Percentiles rank a stretch among this genome's conserved stretches.
These are phyloP conservation scores for Primulina huaijiensis DNA, from an alignment of 257 asterid genomes.

Conservation along the genomic window DNA sequence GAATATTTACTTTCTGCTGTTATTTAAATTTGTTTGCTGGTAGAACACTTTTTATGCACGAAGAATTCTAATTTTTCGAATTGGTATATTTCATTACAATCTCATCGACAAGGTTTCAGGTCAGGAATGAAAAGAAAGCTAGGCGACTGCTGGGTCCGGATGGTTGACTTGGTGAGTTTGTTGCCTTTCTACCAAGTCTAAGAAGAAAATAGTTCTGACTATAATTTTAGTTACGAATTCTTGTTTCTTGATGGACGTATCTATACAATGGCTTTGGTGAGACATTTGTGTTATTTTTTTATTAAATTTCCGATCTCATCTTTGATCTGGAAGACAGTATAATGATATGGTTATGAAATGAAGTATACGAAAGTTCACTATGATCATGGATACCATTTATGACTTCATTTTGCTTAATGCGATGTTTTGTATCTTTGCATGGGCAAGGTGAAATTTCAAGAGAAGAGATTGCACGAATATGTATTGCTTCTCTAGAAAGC, in stretches of 20 bases:
- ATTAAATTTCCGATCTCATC: conserved; percentile 48
- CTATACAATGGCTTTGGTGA: neutral
- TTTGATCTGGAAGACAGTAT: conserved; percentile 96
- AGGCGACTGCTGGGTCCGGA: conserved; percentile 85
- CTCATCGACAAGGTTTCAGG: conserved; percentile 47
- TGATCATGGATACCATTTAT: neutral
- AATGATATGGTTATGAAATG: conserved; percentile 46
- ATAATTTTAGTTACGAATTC: conserved; percentile 8
- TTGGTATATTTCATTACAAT: conserved; percentile 4
- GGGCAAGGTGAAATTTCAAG: conserved; percentile 83
- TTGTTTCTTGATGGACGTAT: conserved; percentile 12
- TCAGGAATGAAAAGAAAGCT: conserved; percentile 93
- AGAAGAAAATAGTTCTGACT: neutral
- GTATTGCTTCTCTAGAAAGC: conserved; percentile 84
- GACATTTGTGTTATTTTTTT: neutral
- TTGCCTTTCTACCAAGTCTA: conserved; percentile 2
- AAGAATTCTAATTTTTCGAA: neutral
- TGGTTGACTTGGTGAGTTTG: conserved; percentile 73
- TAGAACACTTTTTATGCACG: neutral
- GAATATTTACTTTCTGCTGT: neutral
- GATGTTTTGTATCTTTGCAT: conserved; percentile 2
- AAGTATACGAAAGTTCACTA: neutral
- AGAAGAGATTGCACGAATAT: conserved; percentile 88
- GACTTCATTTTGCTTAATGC: conserved; percentile 6
- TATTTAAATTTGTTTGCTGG: conserved; percentile 7